Conservation (phyloP, 2,329 filamentous ascomycete species). For the Paraconiothyrium brasiliense region DNA sequence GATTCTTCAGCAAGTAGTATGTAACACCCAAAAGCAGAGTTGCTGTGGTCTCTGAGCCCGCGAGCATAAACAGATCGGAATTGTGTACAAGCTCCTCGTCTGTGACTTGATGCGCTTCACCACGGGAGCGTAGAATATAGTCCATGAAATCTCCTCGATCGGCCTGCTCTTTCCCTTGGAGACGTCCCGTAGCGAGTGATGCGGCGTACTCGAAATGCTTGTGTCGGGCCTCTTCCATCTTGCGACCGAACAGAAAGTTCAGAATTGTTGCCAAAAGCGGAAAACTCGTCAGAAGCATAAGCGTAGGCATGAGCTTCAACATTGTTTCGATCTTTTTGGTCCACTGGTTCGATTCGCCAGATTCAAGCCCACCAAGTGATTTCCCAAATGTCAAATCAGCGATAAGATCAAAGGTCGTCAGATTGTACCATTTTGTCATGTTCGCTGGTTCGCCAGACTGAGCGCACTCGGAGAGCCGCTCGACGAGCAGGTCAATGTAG, state of each 20-base stretch:
- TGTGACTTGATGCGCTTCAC: conserved; percentile 16
- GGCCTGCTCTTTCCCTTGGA: conserved; percentile 15
- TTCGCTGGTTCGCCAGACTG: conserved; percentile 11
- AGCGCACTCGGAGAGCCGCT: conserved; percentile 4
- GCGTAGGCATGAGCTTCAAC: conserved; percentile 16
- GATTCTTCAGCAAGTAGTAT: conserved; percentile 25
- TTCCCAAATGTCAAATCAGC: conserved; percentile 36
- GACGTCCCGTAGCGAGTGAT: conserved; percentile 18
- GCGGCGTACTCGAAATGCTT: conserved; percentile 20
- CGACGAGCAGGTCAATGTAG: conserved; percentile 24
- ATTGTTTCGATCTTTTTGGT: conserved; percentile 20
- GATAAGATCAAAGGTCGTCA: conserved; percentile 34
- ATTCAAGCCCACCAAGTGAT: conserved; percentile 32
- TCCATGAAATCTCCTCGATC: conserved; percentile 22
- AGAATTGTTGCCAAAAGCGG: conserved; percentile 17
- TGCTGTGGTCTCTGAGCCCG: conserved; percentile 36
- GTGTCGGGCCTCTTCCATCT: conserved; percentile 20
- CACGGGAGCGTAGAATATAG: conserved; percentile 20
- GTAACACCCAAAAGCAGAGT: conserved; percentile 29
- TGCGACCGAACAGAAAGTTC: conserved; percentile 16
- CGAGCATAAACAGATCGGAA: conserved; percentile 26
- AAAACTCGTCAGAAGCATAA: conserved; percentile 20
- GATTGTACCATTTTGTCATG: conserved; percentile 31
- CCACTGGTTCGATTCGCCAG: conserved; percentile 21
- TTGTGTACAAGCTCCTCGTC: conserved; percentile 23